Evolutionary conservation across 306 rosid species (phyloP), one percentile per base, ranked within the genome.

Genomic region (Dicorynia guianensis): DNA sequence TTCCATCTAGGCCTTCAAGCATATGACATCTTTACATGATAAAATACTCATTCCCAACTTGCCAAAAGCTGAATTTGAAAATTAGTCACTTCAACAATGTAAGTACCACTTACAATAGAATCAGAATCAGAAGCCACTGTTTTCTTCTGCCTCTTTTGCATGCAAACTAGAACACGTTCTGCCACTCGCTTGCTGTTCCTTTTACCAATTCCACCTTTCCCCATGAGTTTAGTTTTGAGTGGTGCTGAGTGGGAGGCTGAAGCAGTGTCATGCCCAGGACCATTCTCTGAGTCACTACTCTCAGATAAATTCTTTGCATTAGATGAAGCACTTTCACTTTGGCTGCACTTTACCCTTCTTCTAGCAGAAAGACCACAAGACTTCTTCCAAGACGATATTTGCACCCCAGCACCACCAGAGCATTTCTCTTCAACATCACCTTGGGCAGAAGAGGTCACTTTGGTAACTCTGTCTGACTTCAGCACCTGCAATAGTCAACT

Each of bases 161-260:
- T 86, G 88, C 92, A 84, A 67, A 84, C 91, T 79, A 92, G 84
- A 62, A 88, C 97, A 69, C 93, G 96, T 75, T 92, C 98, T 9
- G 97, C 98, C 82, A 90, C 99, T 74, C 97, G 88, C 82, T 92
- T 96, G 82, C 98, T 96, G 82, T 96, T 96, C 84, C 99, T 86
- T 84, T 92, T 92, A 48, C 78, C 84, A 54, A 79, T 60, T 83
- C 85, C 96, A 76, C 82, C 73, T 70, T 79, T 88, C 68, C 92
- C 96, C 60, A 65, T 77, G 36, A 84, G 57, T 74, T 87, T 92
- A 53, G 82, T 42, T 87, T 90, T 92, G 57, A 86, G 82, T 19
- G 89, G 83, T 17, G 88, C 63, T 59, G 85, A 78, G 11, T 74
- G 89, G 80, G 85, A 89, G 64, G 76, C 79, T 58, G 87, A 64